A percentile compares a stretch with the other conserved stretches of the same genome.
These are phyloP conservation scores for Cercospora zeae-maydis DNA, from an alignment of 2,329 filamentous ascomycete genomes.

Conservation along the genomic window DNA sequence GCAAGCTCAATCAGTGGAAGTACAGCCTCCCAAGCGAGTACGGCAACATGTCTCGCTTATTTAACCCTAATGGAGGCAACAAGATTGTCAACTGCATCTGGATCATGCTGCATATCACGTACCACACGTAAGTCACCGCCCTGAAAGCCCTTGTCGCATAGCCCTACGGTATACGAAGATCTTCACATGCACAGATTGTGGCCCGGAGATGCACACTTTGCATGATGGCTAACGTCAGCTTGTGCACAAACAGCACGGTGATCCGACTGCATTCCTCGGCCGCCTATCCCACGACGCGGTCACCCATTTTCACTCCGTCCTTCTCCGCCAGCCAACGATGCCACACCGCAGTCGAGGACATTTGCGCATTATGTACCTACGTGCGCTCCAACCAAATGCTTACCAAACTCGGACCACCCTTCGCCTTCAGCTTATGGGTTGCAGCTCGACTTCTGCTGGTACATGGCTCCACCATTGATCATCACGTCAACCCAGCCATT, in stretches of 20 bases:
- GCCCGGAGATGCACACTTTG: conserved; percentile 6
- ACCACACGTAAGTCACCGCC: conserved; percentile 63
- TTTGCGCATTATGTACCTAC: conserved; percentile 73
- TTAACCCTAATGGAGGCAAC: conserved; percentile 57
- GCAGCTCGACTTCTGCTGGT: conserved; percentile 82
- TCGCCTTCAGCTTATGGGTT: conserved; percentile 91
- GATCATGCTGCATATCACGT: conserved; percentile 88
- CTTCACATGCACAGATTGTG: background rate
- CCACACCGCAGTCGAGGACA: conserved; percentile 76
- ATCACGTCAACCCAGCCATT: conserved; percentile 75
- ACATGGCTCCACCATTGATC: conserved; percentile 84
- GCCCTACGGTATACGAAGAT: background rate
- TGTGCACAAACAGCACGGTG: conserved; percentile 54
- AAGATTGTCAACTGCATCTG: conserved; percentile 75
- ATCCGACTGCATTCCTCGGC: conserved; percentile 89
- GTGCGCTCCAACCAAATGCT: conserved; percentile 72
- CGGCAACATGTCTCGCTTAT: conserved; percentile 75
- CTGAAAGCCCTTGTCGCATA: background rate
- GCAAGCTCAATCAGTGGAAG: conserved; percentile 76
- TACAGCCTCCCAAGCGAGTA: conserved; percentile 78
- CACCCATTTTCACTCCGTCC: conserved; percentile 83
- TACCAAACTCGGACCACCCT: conserved; percentile 78
- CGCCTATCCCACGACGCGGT: conserved; percentile 84
- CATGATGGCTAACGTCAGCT: conserved; percentile 25
- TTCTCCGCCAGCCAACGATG: conserved; percentile 82